phyloP scores from a whole-genome alignment of 257 asterid genomes.

The Oldenlandia corymbosa region DNA sequence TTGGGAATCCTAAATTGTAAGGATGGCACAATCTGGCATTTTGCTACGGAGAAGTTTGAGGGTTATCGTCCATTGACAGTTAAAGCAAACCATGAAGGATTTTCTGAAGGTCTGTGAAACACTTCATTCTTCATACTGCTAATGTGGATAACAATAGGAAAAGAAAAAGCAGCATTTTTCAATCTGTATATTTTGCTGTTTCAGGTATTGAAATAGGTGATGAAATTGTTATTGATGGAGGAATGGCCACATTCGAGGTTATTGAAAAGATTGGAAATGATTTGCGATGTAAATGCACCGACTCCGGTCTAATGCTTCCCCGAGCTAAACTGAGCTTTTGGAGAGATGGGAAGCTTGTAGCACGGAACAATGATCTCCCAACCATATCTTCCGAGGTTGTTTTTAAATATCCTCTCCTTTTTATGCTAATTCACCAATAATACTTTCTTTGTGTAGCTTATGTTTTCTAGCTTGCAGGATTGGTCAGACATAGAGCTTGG shows the following conservation, averaged over 20 bases:
- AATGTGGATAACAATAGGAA: background rate
- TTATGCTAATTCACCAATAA: background rate
- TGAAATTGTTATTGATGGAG: slow-evolving; percentile 78
- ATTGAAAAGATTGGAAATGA: slow-evolving; percentile 60
- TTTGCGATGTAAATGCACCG: slow-evolving; percentile 70
- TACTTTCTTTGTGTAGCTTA: background rate
- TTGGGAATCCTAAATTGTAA: slow-evolving; percentile 23
- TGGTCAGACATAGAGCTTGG: slow-evolving; percentile 75
- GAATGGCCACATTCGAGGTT: slow-evolving; percentile 81
- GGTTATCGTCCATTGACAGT: slow-evolving; percentile 66
- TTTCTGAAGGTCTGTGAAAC: slow-evolving; percentile 52
- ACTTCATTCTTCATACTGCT: slow-evolving; percentile 6
- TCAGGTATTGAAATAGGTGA: slow-evolving; percentile 68
- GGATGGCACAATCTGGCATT: slow-evolving; percentile 80
- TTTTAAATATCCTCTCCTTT: background rate
- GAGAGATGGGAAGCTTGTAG: slow-evolving; percentile 72
- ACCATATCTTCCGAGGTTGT: slow-evolving; percentile 61
- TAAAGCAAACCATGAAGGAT: slow-evolving; percentile 64
- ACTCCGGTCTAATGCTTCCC: slow-evolving; percentile 72
- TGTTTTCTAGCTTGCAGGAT: slow-evolving; percentile 40
- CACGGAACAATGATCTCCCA: slow-evolving; percentile 50
- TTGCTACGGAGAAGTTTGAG: slow-evolving; percentile 59
- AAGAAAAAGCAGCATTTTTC: background rate
- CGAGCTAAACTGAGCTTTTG: slow-evolving; percentile 79
- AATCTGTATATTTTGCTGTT: background rate